A percentile compares a stretch with the other conserved stretches of the same genome.
Evolutionary conservation across 2,329 filamentous ascomycete species (phyloP).

Genomic region (Alternaria ethzedia): DNA sequence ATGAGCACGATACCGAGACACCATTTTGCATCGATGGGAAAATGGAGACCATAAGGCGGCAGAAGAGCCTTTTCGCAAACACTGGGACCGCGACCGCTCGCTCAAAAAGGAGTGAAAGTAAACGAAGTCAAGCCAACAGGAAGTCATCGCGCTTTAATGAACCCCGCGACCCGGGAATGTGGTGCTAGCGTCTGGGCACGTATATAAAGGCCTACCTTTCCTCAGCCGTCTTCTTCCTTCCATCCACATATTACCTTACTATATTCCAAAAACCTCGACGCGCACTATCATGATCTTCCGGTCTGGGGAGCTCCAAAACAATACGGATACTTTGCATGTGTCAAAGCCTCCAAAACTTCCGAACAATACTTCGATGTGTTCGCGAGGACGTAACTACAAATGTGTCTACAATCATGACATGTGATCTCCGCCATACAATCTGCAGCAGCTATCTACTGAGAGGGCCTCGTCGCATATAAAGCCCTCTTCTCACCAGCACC

Average conservation of each 20-base stretch:
- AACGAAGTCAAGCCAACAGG: not conserved
- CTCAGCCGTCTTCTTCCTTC: not conserved
- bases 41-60: no score
- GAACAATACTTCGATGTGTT: not conserved
- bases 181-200: not conserved
- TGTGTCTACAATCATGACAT: fast-evolving
- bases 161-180: not conserved
- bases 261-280: not conserved
- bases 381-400: not conserved
- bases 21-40: no score
- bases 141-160: not conserved
- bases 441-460: not conserved
- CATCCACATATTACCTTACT: not conserved
- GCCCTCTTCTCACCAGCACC: not conserved
- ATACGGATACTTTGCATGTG: not conserved
- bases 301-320: fast-evolving
- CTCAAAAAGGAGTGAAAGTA: no score
- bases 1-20: not conserved
- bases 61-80: no score
- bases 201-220: not conserved
- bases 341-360: not conserved
- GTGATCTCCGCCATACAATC: fast-evolving
- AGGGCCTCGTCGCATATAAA: not conserved
- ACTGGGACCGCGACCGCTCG: no score
- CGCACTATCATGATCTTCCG: not conserved